Percentiles rank a stretch among this genome's conserved stretches.
Evolutionary conservation across 495 filamentous ascomycete species (phyloP).

Genomic region (Articulospora tetracladia): DNA sequence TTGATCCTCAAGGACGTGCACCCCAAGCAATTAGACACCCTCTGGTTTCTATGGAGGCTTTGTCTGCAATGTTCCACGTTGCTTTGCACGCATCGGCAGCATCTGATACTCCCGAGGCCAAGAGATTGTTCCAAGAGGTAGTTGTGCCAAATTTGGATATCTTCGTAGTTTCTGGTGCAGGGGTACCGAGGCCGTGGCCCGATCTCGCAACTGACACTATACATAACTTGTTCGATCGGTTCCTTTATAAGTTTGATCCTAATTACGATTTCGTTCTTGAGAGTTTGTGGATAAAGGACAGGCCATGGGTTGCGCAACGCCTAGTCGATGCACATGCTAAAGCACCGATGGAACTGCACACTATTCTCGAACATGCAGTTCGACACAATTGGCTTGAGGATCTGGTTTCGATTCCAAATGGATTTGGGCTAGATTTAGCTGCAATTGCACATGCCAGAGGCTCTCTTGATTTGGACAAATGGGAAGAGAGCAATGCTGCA

Average conservation of each 20-base stretch:
- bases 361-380: conserved; percentile 78
- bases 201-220: conserved; percentile 50
- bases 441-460: conserved; percentile 82
- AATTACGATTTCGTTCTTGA: conserved; percentile 82
- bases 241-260: conserved; percentile 38
- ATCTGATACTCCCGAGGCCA: conserved; percentile 62
- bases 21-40: conserved; percentile 77
- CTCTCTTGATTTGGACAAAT: conserved; percentile 74
- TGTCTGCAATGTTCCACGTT: conserved; percentile 76
- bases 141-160: conserved; percentile 67
- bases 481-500: conserved; percentile 65
- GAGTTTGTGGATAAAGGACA: conserved; percentile 84
- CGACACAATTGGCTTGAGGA: conserved; percentile 80
- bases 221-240: conserved; percentile 47
- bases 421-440: conserved; percentile 84
- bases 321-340: conserved; percentile 75
- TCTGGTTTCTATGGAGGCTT: conserved; percentile 81
- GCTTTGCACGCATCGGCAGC: conserved; percentile 62
- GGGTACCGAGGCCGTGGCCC: conserved; percentile 53
- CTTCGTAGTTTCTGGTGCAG: conserved; percentile 75
- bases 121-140: conserved; percentile 61
- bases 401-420: conserved; percentile 67
- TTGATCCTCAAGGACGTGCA: conserved; percentile 65
- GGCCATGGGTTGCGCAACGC: conserved; percentile 71
- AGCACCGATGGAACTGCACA: conserved; percentile 68